These are phyloP conservation scores for Globisporangium splendens DNA, from an alignment of 352 stramenopile genomes.

Conservation along the genomic window DNA sequence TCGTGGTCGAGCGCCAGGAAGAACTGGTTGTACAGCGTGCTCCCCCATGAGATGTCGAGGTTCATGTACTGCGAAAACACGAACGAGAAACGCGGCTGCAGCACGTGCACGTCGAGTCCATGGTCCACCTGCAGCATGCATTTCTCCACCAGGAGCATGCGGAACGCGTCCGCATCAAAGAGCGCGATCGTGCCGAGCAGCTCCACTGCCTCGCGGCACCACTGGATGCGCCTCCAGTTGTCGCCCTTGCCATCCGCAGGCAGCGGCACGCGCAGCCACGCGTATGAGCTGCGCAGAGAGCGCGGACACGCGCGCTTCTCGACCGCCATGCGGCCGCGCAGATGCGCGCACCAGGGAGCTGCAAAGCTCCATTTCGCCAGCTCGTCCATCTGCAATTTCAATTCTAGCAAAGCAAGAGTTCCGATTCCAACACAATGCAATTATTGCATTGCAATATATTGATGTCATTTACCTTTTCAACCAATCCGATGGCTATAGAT, in stretches of 20 bases:
- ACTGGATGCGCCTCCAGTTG: constrained; percentile 10
- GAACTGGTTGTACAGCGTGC: constrained; percentile 16
- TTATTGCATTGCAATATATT: not conserved
- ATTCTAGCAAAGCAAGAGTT: not conserved
- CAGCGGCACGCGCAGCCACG: constrained; percentile 6
- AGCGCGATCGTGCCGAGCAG: constrained; percentile 7
- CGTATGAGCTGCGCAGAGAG: not conserved
- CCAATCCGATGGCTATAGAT: not conserved
- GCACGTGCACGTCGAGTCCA: not conserved
- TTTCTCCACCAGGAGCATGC: constrained; percentile 4
- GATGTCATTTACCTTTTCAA: not conserved
- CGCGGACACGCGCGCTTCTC: not conserved
- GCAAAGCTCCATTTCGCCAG: constrained; percentile 6
- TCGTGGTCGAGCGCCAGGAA: constrained; percentile 13
- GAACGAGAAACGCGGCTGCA: constrained; percentile 10
- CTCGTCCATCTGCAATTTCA: constrained; percentile 12
- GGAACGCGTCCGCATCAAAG: constrained; percentile 6
- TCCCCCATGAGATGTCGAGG: constrained; percentile 16
- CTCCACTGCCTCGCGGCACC: constrained; percentile 10
- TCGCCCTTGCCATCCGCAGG: constrained; percentile 6
- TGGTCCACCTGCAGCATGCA: not conserved
- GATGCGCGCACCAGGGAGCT: constrained; percentile 9
- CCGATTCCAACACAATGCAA: not conserved
- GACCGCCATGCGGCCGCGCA: constrained; percentile 8
- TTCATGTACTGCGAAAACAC: constrained; percentile 12